These are phyloP conservation scores for Ceratobasidium sp. DNA, from an alignment of 1,284 basidiomycete genomes.

Conservation along the genomic window DNA sequence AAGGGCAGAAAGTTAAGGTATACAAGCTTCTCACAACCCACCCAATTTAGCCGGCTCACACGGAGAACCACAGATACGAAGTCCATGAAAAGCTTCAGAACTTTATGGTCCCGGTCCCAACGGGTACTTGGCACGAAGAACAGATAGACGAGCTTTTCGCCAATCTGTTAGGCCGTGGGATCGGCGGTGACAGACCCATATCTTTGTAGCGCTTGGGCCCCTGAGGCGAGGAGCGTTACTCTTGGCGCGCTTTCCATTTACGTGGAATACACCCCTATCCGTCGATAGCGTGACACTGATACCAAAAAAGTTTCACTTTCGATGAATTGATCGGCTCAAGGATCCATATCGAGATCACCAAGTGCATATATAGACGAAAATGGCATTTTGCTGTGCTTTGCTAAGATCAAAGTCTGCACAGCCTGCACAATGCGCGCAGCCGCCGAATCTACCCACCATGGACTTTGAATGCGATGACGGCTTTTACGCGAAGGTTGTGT, in stretches of 20 bases:
- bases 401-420: background rate
- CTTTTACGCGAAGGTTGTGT: slow-evolving; percentile 1
- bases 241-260: background rate
- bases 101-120: slow-evolving; percentile 90
- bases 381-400: slow-evolving; percentile 12
- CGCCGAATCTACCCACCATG: background rate
- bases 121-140: slow-evolving; percentile 86
- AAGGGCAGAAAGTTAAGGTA: slow-evolving; percentile 89
- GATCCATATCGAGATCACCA: slow-evolving; percentile 5
- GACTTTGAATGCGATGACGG: slow-evolving; percentile 1
- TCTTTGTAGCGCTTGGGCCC: background rate
- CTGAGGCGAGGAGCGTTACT: background rate
- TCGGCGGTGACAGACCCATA: background rate
- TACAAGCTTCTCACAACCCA: slow-evolving; percentile 50
- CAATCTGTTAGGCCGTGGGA: slow-evolving; percentile 74
- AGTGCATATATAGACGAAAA: background rate
- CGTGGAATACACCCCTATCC: background rate
- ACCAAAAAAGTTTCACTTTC: background rate
- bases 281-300: too few species aligned
- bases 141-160: slow-evolving; percentile 93
- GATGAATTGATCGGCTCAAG: background rate
- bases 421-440: background rate
- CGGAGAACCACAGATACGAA: slow-evolving; percentile 72
- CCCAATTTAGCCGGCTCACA: background rate
- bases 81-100: slow-evolving; percentile 94